A percentile compares a stretch with the other conserved stretches of the same genome.
These are phyloP conservation scores for Aschersonia sp. DNA, from an alignment of 2,329 filamentous ascomycete species.

Conservation along the genomic window DNA sequence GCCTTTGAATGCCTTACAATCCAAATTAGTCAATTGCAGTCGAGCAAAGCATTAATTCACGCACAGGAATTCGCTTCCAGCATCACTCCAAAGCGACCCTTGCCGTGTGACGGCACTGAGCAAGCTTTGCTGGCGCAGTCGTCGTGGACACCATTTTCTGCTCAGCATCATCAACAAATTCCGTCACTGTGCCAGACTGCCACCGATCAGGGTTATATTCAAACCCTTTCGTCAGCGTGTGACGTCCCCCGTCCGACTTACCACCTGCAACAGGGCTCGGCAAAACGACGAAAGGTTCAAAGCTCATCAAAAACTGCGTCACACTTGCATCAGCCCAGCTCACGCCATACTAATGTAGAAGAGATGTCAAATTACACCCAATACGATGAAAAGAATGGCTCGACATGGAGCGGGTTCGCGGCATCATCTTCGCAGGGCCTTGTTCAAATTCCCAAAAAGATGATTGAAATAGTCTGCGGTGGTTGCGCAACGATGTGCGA, in stretches of 20 bases:
- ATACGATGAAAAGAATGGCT: conserved; percentile 8
- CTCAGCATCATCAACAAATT: no score
- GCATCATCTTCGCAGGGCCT: conserved; percentile 9
- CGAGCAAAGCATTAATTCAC: background rate
- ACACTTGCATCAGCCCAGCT: conserved; percentile 6
- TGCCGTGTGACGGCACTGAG: background rate
- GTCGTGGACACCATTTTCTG: background rate
- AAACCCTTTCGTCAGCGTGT: no score
- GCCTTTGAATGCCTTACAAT: background rate
- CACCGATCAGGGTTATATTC: no score
- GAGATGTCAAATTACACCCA: background rate
- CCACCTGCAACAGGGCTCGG: conserved; percentile 8
- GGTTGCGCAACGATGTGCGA: conserved; percentile 15
- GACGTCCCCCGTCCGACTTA: background rate
- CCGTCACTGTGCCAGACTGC: no score
- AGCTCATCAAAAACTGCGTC: conserved; percentile 16
- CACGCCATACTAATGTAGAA: background rate
- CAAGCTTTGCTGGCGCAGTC: background rate
- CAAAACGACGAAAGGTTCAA: conserved; percentile 18
- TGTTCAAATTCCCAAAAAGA: conserved; percentile 12
- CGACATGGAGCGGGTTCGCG: conserved; percentile 4
- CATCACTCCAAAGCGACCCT: background rate
- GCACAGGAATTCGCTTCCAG: background rate
- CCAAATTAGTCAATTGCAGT: background rate
- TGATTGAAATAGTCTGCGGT: conserved; percentile 17